These are phyloP conservation scores for Ophiosphaerella korrae DNA, from an alignment of 2,329 filamentous ascomycete genomes.

Conservation along the genomic window DNA sequence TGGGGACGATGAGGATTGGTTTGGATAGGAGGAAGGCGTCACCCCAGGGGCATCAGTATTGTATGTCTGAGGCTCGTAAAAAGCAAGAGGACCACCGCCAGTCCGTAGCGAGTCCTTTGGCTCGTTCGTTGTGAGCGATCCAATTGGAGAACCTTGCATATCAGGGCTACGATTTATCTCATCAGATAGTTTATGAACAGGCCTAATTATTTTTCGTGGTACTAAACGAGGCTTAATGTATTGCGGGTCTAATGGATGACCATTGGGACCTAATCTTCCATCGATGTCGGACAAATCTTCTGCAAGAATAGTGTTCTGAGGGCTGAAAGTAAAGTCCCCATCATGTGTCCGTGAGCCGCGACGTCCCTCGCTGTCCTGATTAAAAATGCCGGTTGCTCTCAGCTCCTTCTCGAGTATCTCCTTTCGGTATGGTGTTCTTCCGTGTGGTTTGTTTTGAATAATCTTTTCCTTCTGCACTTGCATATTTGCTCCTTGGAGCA, in stretches of 20 bases:
- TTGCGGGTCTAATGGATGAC: too few species aligned
- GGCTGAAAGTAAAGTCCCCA: neutral
- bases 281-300: neutral
- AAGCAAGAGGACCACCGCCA: too few species aligned
- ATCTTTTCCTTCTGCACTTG: neutral
- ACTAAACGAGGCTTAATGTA: too few species aligned
- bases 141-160: too few species aligned
- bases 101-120: too few species aligned
- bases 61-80: too few species aligned
- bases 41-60: too few species aligned
- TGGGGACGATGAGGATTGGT: neutral
- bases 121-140: too few species aligned
- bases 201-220: too few species aligned
- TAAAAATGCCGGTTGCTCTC: neutral
- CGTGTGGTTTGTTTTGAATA: neutral
- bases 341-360: neutral
- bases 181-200: too few species aligned
- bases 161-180: too few species aligned
- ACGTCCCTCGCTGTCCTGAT: neutral
- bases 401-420: neutral
- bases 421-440: constrained; percentile 2
- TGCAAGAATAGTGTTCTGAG: neutral
- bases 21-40: neutral
- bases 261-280: neutral
- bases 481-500: constrained; percentile 1